These are phyloP conservation scores for Hypomyces perniciosus DNA, from an alignment of 2,329 filamentous ascomycete genomes.

Conservation along the genomic window DNA sequence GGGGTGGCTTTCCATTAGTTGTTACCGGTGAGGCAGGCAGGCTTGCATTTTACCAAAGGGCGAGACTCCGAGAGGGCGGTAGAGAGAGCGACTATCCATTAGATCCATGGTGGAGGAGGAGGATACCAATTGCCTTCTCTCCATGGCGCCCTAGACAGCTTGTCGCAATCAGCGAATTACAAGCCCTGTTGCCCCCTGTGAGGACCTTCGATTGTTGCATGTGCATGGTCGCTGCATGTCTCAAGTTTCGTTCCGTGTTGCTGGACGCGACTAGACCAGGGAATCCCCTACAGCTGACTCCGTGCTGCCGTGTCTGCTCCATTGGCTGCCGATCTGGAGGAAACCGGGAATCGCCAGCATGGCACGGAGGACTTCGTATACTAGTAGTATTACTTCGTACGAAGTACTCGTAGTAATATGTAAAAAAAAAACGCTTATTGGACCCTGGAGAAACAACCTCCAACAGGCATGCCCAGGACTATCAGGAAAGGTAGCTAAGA, in stretches of 20 bases:
- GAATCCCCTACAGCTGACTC: too few relatives aligned
- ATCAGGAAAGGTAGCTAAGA: neutral
- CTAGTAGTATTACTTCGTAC: neutral
- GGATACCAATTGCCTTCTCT: neutral
- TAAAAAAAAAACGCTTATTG: neutral
- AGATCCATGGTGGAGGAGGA: neutral
- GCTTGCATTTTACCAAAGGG: neutral
- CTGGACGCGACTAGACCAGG: too few relatives aligned
- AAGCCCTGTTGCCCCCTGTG: too few relatives aligned
- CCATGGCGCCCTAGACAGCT: neutral
- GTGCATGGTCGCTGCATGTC: too few relatives aligned
- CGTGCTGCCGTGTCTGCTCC: too few relatives aligned
- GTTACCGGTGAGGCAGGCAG: neutral
- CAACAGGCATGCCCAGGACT: too few relatives aligned
- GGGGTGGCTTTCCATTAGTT: neutral
- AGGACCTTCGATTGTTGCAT: too few relatives aligned
- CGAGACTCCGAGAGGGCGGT: neutral
- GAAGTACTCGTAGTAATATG: neutral
- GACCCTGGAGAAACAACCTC: neutral
- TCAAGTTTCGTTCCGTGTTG: too few relatives aligned
- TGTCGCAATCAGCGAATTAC: neutral
- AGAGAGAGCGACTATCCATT: neutral
- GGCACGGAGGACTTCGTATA: neutral
- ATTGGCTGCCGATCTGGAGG: too few relatives aligned
- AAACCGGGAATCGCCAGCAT: too few relatives aligned